These are phyloP conservation scores for Ogataea dorogensis DNA, from an alignment of 805 yeast species.

Conservation along the genomic window DNA sequence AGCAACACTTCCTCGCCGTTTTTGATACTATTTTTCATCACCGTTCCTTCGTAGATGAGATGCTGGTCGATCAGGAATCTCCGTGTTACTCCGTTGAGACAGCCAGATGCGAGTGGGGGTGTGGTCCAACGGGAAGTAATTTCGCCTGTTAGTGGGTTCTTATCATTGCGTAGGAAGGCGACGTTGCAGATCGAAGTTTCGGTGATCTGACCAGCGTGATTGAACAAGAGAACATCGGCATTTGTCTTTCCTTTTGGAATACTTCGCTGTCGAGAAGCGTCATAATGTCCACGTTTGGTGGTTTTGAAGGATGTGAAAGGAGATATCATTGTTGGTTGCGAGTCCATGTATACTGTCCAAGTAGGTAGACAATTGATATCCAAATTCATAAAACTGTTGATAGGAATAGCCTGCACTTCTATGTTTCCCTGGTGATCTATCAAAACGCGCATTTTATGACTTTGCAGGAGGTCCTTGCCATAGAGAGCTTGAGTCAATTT, in stretches of 20 bases:
- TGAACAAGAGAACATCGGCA: slow-evolving; percentile 71
- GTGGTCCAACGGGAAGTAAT: slow-evolving; percentile 64
- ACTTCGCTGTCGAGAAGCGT: slow-evolving; percentile 53
- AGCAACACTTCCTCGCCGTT: slow-evolving; percentile 70
- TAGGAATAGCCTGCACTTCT: slow-evolving; percentile 35
- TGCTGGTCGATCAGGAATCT: slow-evolving; percentile 48
- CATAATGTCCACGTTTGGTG: slow-evolving; percentile 64
- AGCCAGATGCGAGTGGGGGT: slow-evolving; percentile 75
- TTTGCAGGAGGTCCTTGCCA: slow-evolving; percentile 28
- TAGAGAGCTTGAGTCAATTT: slow-evolving; percentile 40
- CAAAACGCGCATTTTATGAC: slow-evolving; percentile 50
- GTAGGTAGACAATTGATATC: slow-evolving; percentile 14
- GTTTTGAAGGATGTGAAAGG: slow-evolving; percentile 90
- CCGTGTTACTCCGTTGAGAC: slow-evolving; percentile 82
- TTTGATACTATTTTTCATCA: slow-evolving; percentile 45
- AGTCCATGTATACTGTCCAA: slow-evolving; percentile 67
- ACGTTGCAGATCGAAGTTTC: slow-evolving; percentile 86
- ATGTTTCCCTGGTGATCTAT: slow-evolving; percentile 29
- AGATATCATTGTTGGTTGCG: slow-evolving; percentile 50
- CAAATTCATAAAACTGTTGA: slow-evolving; percentile 8
- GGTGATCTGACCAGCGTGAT: slow-evolving; percentile 56
- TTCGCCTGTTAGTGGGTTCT: slow-evolving; percentile 29
- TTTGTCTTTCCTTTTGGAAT: slow-evolving; percentile 32
- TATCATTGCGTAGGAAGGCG: slow-evolving; percentile 50
- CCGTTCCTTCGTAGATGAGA: slow-evolving; percentile 22